Conservation (phyloP, 768 basidiomycete species). For the Termitomyces heimii region DNA sequence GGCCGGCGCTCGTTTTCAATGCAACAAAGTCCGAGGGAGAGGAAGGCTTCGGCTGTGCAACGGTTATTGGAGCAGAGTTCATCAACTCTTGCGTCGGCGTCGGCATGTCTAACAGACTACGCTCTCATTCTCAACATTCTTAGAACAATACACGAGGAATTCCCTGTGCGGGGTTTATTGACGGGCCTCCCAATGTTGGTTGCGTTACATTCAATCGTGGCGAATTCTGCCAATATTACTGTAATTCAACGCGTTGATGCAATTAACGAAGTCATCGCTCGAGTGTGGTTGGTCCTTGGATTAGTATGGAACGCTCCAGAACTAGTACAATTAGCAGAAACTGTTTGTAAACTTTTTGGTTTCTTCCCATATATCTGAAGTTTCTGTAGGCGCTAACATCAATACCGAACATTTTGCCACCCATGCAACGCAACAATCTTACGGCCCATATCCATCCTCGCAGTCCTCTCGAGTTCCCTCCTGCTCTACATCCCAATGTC, state of each 20-base stretch:
- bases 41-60: constrained; percentile 51
- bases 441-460: constrained; percentile 40
- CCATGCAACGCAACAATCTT: constrained; percentile 25
- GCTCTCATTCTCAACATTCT: constrained; percentile 65
- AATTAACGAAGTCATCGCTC: constrained; percentile 58
- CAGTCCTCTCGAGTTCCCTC: constrained; percentile 36
- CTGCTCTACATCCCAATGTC: constrained; percentile 15
- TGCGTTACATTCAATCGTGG: constrained; percentile 57
- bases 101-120: constrained; percentile 72
- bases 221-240: constrained; percentile 32
- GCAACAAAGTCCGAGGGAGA: constrained; percentile 40
- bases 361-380: constrained; percentile 3
- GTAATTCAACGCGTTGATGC: constrained; percentile 39
- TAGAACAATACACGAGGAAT: constrained; percentile 55
- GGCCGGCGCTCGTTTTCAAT: constrained; percentile 42
- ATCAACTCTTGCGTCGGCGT: constrained; percentile 31
- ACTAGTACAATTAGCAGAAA: constrained; percentile 46
- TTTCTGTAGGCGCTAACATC: constrained; percentile 39
- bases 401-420: constrained; percentile 30
- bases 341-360: constrained; percentile 32
- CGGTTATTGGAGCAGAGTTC: constrained; percentile 47
- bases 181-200: constrained; percentile 83
- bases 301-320: constrained; percentile 61
- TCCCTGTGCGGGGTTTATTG: constrained; percentile 72
- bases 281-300: constrained; percentile 65